Base-by-base conservation (phyloP, 2,329 filamentous ascomycete genomes). In the Aspergillus nomiae region DNA sequence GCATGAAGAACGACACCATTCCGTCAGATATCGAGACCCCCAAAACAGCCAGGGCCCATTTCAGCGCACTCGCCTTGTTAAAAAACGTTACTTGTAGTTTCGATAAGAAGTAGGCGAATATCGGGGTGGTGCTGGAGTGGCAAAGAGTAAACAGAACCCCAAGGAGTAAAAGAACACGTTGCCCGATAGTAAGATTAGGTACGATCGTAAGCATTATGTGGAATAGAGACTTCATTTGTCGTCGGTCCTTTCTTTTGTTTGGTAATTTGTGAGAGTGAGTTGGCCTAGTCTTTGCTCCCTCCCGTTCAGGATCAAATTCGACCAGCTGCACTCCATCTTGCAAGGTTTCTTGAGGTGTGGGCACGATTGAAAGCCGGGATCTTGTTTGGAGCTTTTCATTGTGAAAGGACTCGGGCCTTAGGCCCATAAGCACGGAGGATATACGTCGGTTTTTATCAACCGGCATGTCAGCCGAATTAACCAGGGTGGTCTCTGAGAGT, bases 101-200 rank as follows among this genome's bases (percentile, higher is more conserved):
- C 0, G 92, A 87, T 57, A 97, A 89, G 10, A 90, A 82, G 73
- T 86, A 92, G 0, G 92, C 90, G 70, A 97, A 97, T 0, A 87
- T 80, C 0, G 93, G 91, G 0, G 90, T 91, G 30, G 86, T 83
- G 4, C 83, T 86, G 4, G 91, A 89, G 54, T 91, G 88, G 0
- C 89, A 69, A 1, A 90, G 70, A 34, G 89, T 87, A 51, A 85
- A 83, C 0, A 85, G n/a, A 11, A 92, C 77, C 1, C 89, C 92
- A 2, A 85, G 59, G 0, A 89, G 32, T 0, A 96, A 78, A 14
- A 86, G 74, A 0, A 85, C 2, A 1, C 85, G 86, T 14, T 89
- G 82, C 8, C 67, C 77, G 58, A 69, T 71, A 1, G 81, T 78
- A 0, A 97, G 78, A 0, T 78, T 83, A 0, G 91, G 90, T 87